Conservation (phyloP, 441 rosid species). For the Pelargonium australe region DNA sequence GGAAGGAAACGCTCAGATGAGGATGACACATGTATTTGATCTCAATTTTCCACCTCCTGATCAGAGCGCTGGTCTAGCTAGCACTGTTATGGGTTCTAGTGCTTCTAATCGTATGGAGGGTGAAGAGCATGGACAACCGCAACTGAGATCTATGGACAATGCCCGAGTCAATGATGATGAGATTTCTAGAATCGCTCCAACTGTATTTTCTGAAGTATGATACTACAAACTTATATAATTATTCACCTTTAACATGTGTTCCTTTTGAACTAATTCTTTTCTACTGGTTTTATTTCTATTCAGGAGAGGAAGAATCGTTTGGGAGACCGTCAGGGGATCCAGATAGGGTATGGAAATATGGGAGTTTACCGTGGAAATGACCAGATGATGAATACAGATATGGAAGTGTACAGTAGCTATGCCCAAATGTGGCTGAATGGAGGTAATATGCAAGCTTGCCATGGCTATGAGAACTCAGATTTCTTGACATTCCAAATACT, state of each 20-base stretch:
- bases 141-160: not conserved
- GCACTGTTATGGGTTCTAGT: not conserved
- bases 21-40: not conserved
- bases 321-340: not conserved
- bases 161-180: not conserved
- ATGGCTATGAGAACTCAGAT: not conserved
- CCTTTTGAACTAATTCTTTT: not conserved
- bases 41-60: conserved; percentile 5
- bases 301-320: conserved; percentile 1
- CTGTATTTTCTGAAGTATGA: not conserved
- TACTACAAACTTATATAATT: not conserved
- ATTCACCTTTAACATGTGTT: not conserved
- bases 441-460: not conserved
- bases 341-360: not conserved
- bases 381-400: not conserved
- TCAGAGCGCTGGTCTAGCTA: not conserved
- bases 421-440: not conserved
- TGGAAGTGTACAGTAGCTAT: not conserved
- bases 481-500: not conserved
- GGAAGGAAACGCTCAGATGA: not conserved
- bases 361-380: not conserved
- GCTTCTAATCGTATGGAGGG: not conserved
- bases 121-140: not conserved
- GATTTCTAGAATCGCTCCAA: not conserved
- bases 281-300: not conserved